Conservation (phyloP, 164 flowering plant genomes). For the Vitis labrusca region DNA sequence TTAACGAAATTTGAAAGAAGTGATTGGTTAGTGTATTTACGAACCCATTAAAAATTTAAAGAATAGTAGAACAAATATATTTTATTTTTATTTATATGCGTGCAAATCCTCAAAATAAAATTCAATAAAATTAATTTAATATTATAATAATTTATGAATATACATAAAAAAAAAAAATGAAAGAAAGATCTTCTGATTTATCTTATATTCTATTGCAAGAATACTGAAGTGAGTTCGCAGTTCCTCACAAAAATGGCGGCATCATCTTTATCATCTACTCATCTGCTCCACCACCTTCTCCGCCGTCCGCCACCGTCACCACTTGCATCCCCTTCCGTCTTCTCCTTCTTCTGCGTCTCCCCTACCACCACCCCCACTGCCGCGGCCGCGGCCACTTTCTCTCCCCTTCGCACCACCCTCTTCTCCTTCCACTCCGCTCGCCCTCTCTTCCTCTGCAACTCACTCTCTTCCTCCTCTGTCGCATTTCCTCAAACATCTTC, state of each 20-base stretch:
- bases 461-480: not conserved
- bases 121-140: too few species aligned
- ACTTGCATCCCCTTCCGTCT: not conserved
- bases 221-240: too few species aligned
- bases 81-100: too few species aligned
- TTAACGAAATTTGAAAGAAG: too few species aligned
- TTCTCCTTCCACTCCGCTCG: not conserved
- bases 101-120: too few species aligned
- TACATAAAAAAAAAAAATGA: too few species aligned
- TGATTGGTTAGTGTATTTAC: too few species aligned
- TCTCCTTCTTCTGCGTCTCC: conserved; percentile 7
- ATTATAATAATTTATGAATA: too few species aligned
- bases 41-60: too few species aligned
- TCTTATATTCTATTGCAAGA: too few species aligned
- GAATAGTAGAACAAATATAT: too few species aligned
- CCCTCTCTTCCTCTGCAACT: not conserved
- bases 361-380: not conserved
- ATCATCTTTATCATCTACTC: conserved; percentile 7
- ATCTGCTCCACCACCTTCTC: conserved; percentile 16
- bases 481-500: not conserved
- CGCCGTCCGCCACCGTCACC: conserved; percentile 2
- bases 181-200: too few species aligned
- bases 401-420: not conserved
- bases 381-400: not conserved
- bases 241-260: conserved; percentile 9